These are phyloP conservation scores for Trichoderma sp. DNA, from an alignment of 2,329 filamentous ascomycete genomes.

Conservation along the genomic window DNA sequence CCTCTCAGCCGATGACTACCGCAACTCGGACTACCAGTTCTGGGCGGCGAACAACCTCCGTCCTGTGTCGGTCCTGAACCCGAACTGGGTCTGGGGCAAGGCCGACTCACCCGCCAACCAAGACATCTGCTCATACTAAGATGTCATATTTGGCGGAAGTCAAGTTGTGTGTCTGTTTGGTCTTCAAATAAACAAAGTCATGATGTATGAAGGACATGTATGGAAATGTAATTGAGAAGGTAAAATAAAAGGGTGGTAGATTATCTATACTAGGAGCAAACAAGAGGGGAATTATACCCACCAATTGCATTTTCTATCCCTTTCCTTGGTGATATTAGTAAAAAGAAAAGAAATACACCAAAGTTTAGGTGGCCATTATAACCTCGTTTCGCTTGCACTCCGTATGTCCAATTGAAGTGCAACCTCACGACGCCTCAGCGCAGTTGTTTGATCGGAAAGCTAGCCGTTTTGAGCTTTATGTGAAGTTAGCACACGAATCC, in stretches of 20 bases:
- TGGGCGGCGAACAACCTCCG: conserved; percentile 24
- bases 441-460: not conserved
- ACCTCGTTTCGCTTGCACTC: not conserved
- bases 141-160: not conserved
- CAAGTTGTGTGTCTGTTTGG: not conserved
- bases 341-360: not conserved
- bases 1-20: conserved; percentile 20
- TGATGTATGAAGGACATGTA: not conserved
- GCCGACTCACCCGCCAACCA: conserved; percentile 22
- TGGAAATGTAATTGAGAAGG: not conserved
- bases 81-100: conserved; percentile 23
- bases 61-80: conserved; percentile 21
- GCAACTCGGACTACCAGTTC: conserved; percentile 25
- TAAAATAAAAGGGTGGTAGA: not conserved
- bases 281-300: not conserved
- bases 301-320: not conserved
- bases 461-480: not conserved
- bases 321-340: not conserved
- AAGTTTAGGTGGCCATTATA: not conserved
- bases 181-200: not conserved
- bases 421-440: not conserved
- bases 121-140: conserved; percentile 22
- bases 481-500: not conserved
- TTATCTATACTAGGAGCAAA: not conserved
- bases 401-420: not conserved